phyloP scores from a whole-genome alignment of 352 stramenopile genomes.

The Halophytophthora polymorphica region DNA sequence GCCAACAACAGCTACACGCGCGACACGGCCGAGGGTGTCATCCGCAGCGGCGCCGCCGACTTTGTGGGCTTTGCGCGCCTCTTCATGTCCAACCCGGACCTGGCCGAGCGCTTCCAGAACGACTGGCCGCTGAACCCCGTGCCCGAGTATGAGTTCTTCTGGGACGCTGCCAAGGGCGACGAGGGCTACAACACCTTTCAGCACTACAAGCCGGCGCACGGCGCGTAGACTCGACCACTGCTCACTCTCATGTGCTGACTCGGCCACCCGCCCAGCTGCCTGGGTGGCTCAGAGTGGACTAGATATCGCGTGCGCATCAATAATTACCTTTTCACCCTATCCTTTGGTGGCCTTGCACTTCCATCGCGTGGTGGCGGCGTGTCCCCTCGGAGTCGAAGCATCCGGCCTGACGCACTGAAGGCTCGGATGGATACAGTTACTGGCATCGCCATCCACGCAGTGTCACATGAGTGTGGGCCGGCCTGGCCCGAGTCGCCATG shows the following conservation, averaged over 20 bases:
- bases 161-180: conserved; percentile 7
- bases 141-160: conserved; percentile 3
- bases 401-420: no score
- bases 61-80: conserved; percentile 28
- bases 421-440: no score
- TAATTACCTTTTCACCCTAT: no score
- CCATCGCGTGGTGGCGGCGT: no score
- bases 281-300: no score
- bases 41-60: conserved; percentile 15
- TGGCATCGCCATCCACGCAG: no score
- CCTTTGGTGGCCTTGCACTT: no score
- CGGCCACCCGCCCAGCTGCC: not conserved
- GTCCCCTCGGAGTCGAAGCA: no score
- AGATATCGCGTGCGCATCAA: no score
- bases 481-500: no score
- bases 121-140: conserved; percentile 9
- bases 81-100: conserved; percentile 33
- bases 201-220: conserved; percentile 1
- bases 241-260: not conserved
- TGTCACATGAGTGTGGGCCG: no score
- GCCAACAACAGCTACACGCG: conserved; percentile 18
- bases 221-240: not conserved
- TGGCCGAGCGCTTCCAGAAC: conserved; percentile 22
- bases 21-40: no score
- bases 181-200: conserved; percentile 11